Evolutionary conservation across 2,329 filamentous ascomycete genomes (phyloP).

Genomic region (Corinectria fuckeliana): DNA sequence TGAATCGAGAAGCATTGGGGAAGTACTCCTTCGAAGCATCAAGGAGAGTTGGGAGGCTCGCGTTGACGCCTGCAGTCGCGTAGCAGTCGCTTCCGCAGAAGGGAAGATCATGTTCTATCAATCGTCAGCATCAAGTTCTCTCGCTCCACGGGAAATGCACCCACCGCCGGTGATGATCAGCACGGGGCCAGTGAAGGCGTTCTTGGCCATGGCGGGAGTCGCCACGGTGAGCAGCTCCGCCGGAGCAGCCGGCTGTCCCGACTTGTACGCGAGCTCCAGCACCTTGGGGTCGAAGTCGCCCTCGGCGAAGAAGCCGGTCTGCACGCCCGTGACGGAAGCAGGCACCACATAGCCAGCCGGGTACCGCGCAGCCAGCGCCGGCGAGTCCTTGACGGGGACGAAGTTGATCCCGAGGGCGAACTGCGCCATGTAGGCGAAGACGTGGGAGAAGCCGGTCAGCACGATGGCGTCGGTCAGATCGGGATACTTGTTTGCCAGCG

Average conservation of each 20-base stretch:
- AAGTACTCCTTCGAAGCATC: slow-evolving; percentile 51
- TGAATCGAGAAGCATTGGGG: slow-evolving; percentile 54
- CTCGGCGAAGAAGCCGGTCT: slow-evolving; percentile 60
- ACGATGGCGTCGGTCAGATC: slow-evolving; percentile 62
- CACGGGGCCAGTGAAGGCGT: slow-evolving; percentile 59
- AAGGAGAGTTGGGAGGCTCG: slow-evolving; percentile 50
- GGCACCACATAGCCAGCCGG: slow-evolving; percentile 60
- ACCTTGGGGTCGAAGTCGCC: slow-evolving; percentile 62
- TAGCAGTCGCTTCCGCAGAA: slow-evolving; percentile 70
- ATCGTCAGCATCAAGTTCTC: slow-evolving; percentile 17
- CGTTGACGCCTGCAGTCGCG: slow-evolving; percentile 46
- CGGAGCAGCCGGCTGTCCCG: slow-evolving; percentile 61
- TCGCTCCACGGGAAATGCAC: slow-evolving; percentile 15
- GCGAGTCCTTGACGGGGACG: slow-evolving; percentile 47
- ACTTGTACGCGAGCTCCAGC: slow-evolving; percentile 51
- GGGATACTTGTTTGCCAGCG: slow-evolving; percentile 58
- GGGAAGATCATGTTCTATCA: slow-evolving; percentile 53
- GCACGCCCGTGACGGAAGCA: slow-evolving; percentile 53
- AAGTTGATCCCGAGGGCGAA: slow-evolving; percentile 56
- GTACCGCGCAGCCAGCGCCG: slow-evolving; percentile 41
- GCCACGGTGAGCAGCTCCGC: slow-evolving; percentile 66
- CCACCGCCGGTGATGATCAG: slow-evolving; percentile 64
- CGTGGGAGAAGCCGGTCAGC: slow-evolving; percentile 65
- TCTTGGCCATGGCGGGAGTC: slow-evolving; percentile 42
- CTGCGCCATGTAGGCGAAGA: slow-evolving; percentile 49